A percentile compares a stretch with the other conserved stretches of the same genome.
Conservation (phyloP, 2,329 filamentous ascomycete genomes). For the Epichloe brachyelytri region DNA sequence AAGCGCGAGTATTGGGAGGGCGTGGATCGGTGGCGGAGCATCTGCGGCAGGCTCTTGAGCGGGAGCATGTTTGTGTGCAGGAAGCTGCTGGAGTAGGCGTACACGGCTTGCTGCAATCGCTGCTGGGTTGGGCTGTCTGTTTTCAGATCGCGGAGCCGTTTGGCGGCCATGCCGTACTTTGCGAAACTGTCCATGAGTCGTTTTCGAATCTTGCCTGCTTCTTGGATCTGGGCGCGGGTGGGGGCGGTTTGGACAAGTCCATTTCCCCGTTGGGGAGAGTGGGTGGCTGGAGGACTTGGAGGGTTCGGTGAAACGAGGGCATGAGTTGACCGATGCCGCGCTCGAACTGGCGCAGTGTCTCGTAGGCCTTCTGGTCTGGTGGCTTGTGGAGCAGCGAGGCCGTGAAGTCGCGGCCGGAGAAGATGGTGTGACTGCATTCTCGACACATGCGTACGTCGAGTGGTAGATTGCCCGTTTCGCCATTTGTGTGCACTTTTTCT, state of each 20-base stretch:
- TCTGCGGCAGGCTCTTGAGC: conserved; percentile 58
- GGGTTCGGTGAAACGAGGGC: conserved; percentile 69
- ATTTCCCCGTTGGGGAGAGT: conserved; percentile 24
- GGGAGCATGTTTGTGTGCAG: conserved; percentile 86
- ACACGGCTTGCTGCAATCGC: conserved; percentile 67
- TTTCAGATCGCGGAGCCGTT: conserved; percentile 66
- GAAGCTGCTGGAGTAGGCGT: conserved; percentile 70
- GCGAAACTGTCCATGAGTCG: conserved; percentile 78
- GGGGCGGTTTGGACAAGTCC: conserved; percentile 28
- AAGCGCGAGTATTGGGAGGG: conserved; percentile 18
- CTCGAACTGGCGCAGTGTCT: conserved; percentile 76
- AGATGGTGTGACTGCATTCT: conserved; percentile 58
- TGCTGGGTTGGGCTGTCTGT: conserved; percentile 60
- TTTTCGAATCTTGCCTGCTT: conserved; percentile 82
- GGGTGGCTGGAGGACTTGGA: conserved; percentile 54
- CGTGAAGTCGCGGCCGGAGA: conserved; percentile 61
- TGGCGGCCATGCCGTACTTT: conserved; percentile 74
- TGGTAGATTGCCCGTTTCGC: conserved; percentile 38
- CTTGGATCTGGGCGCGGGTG: conserved; percentile 59
- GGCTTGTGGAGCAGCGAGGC: conserved; percentile 55
- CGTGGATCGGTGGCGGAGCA: conserved; percentile 37
- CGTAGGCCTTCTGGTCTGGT: conserved; percentile 67
- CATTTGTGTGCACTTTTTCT: conserved; percentile 24
- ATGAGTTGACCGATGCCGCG: conserved; percentile 70
- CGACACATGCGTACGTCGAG: conserved; percentile 86